Percentiles rank a stretch among this genome's conserved stretches.
Conservation (phyloP, 345 rosid genomes). For the Excoecaria agallocha region DNA sequence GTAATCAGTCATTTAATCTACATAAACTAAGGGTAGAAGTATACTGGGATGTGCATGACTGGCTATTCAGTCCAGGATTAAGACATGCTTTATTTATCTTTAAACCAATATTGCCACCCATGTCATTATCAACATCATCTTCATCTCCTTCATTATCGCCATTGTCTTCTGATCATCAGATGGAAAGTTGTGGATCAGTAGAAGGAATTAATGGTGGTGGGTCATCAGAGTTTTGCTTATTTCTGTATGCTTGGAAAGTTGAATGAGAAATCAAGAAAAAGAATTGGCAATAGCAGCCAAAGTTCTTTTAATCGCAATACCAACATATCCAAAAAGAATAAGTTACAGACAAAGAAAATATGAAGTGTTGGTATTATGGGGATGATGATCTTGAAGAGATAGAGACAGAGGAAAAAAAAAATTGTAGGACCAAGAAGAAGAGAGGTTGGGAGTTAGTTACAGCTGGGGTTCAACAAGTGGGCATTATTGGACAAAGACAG, state of each 20-base stretch:
- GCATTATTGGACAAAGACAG: constrained; percentile 50
- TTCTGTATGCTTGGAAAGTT: constrained; percentile 64
- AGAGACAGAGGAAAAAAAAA: constrained; percentile 21
- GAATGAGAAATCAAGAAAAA: constrained; percentile 26
- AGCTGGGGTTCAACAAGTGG: constrained; percentile 49
- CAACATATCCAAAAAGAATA: constrained; percentile 12
- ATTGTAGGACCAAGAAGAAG: constrained; percentile 31
- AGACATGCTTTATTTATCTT: constrained; percentile 66
- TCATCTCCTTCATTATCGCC: constrained; percentile 33
- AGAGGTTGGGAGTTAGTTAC: constrained; percentile 31
- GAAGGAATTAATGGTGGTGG: constrained; percentile 35
- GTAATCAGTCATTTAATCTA: constrained; percentile 53
- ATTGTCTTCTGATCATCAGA: constrained; percentile 34
- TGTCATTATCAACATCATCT: constrained; percentile 24
- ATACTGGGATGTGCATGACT: constrained; percentile 78
- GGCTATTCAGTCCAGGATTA: constrained; percentile 66
- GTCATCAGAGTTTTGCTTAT: constrained; percentile 50
- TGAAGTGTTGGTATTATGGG: constrained; percentile 18
- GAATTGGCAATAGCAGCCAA: not conserved
- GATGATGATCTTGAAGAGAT: constrained; percentile 22
- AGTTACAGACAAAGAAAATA: constrained; percentile 15
- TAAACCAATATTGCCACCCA: constrained; percentile 42
- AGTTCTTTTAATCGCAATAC: not conserved
- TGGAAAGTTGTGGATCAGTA: constrained; percentile 34
- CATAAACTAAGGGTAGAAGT: constrained; percentile 55